Evolutionary conservation across 805 yeast species (phyloP).

Genomic region (Saccharomycopsis javanensis): DNA sequence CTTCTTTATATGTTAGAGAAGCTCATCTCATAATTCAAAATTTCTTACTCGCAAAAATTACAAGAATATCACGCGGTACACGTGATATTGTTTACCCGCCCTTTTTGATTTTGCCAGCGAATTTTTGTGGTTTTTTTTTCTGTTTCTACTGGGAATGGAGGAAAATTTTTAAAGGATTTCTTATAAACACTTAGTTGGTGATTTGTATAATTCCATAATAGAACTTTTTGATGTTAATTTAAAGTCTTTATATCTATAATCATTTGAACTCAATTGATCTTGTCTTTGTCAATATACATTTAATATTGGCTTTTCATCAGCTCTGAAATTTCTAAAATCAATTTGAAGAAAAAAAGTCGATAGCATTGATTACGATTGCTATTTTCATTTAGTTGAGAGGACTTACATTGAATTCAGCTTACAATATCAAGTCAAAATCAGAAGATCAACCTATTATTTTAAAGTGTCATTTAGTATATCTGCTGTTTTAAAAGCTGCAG

Average conservation of each 20-base stretch:
- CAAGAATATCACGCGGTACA: neutral
- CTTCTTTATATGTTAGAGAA: neutral
- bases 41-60: neutral
- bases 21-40: neutral
- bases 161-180: slow-evolving; percentile 1
- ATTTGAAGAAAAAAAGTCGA: too few species aligned
- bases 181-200: neutral
- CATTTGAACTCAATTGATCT: too few species aligned
- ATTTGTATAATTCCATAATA: too few species aligned
- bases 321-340: too few species aligned
- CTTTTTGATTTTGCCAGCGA: neutral
- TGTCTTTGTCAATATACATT: too few species aligned
- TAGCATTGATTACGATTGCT: too few species aligned
- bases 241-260: too few species aligned
- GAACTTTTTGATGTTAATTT: too few species aligned
- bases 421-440: neutral
- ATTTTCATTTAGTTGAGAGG: neutral
- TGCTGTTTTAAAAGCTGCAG: too few species aligned
- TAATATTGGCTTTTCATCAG: too few species aligned
- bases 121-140: neutral
- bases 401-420: neutral
- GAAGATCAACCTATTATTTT: neutral
- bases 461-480: too few species aligned
- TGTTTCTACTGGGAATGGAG: neutral
- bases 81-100: neutral